Evolutionary conservation across 345 rosid genomes (phyloP).

Genomic region (Psidium guajava): DNA sequence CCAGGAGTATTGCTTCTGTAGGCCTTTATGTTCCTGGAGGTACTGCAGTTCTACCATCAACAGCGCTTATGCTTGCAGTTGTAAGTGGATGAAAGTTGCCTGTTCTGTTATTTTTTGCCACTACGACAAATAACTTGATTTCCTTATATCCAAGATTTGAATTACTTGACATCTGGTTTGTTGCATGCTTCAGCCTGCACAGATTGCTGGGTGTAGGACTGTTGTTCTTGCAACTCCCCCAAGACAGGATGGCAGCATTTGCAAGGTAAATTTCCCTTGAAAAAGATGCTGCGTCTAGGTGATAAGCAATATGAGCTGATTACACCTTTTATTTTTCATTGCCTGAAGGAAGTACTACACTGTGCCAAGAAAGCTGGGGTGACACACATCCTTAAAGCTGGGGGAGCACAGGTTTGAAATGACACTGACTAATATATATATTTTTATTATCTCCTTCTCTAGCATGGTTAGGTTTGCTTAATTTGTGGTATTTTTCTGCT

Average conservation of each 20-base stretch:
- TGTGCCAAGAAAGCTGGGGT: slow-evolving; percentile 94
- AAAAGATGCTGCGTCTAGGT: not conserved
- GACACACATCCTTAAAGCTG: slow-evolving; percentile 89
- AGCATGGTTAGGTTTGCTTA: not conserved
- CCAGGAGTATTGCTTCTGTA: slow-evolving; percentile 78
- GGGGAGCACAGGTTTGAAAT: slow-evolving; percentile 79
- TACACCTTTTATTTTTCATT: not conserved
- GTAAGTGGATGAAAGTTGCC: slow-evolving; percentile 29
- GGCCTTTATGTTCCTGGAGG: slow-evolving; percentile 97
- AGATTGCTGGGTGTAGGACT: slow-evolving; percentile 88
- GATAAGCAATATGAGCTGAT: not conserved
- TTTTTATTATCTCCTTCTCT: not conserved
- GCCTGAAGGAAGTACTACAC: slow-evolving; percentile 60
- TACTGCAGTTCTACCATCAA: slow-evolving; percentile 89
- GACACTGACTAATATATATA: not conserved
- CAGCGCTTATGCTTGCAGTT: slow-evolving; percentile 86
- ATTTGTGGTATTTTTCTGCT: not conserved
- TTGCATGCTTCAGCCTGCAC: slow-evolving; percentile 57
- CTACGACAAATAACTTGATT: not conserved
- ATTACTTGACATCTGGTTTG: slow-evolving; percentile 6
- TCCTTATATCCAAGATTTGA: not conserved
- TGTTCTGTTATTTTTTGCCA: not conserved
- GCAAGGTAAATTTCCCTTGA: slow-evolving; percentile 39
- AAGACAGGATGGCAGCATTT: slow-evolving; percentile 64
- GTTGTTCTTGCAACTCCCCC: slow-evolving; percentile 91